A percentile compares a stretch with the other conserved stretches of the same genome.
These are phyloP conservation scores for Pulveroboletus ravenelii DNA, from an alignment of 768 basidiomycete genomes.

Conservation along the genomic window DNA sequence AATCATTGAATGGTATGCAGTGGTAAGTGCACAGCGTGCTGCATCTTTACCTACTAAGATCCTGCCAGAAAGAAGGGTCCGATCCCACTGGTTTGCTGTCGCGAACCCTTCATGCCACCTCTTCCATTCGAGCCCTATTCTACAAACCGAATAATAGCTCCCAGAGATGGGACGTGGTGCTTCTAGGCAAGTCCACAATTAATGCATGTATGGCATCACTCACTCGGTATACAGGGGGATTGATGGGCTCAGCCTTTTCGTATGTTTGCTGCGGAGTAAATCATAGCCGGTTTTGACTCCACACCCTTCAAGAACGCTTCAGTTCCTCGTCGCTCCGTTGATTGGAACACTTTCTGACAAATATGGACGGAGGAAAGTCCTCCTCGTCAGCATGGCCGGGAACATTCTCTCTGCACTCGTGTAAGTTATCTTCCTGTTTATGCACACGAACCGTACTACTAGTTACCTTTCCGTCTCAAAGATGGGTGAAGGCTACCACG, in stretches of 20 bases:
- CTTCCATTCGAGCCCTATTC: conserved; percentile 59
- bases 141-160: conserved; percentile 58
- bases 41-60: background rate
- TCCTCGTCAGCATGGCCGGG: conserved; percentile 86
- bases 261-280: conserved; percentile 41
- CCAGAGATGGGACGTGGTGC: conserved; percentile 87
- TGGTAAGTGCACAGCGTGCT: conserved; percentile 38
- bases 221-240: conserved; percentile 50
- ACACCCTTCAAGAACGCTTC: conserved; percentile 55
- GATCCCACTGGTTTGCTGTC: conserved; percentile 69
- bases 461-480: conserved; percentile 26
- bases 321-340: conserved; percentile 77
- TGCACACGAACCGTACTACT: background rate
- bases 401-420: conserved; percentile 88
- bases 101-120: conserved; percentile 62
- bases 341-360: conserved; percentile 85
- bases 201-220: background rate
- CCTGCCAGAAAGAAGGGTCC: conserved; percentile 60
- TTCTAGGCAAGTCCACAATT: conserved; percentile 58
- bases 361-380: conserved; percentile 80
- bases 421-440: conserved; percentile 39
- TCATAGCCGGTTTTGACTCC: conserved; percentile 33
- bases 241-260: conserved; percentile 94
- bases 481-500: conserved; percentile 87
- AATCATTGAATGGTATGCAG: conserved; percentile 89